These are phyloP conservation scores for Hymenoscyphus fraxineus DNA, from an alignment of 2,329 filamentous ascomycete species.

Conservation along the genomic window DNA sequence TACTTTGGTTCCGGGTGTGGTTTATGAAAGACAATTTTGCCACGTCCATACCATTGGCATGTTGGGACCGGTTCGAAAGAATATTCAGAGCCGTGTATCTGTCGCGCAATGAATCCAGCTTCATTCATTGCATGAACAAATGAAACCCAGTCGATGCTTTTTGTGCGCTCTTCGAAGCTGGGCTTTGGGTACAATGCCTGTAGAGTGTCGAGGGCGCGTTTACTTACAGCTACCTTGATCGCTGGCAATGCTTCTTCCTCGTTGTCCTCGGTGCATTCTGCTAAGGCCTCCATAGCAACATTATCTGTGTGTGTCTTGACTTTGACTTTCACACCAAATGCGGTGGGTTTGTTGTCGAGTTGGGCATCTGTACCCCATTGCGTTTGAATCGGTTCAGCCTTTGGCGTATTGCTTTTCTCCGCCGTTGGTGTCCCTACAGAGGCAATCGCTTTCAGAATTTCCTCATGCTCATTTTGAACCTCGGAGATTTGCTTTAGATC, in stretches of 20 bases:
- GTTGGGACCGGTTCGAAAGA: neutral
- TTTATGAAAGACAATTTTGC: constrained; percentile 2
- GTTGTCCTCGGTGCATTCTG: neutral
- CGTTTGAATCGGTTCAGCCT: neutral
- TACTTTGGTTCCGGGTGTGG: constrained; percentile 2
- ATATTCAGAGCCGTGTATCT: neutral
- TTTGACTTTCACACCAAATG: neutral
- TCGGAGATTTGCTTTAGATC: neutral
- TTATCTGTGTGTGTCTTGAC: constrained; percentile 5
- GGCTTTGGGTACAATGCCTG: neutral
- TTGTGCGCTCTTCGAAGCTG: neutral
- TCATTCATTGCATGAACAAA: neutral
- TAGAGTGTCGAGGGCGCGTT: neutral
- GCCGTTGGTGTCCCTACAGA: neutral
- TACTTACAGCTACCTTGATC: neutral
- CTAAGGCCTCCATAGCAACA: too few relatives aligned
- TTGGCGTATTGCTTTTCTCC: neutral
- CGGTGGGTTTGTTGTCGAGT: neutral
- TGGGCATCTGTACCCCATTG: constrained; percentile 4
- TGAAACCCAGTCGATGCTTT: neutral
- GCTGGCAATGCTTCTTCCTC: neutral
- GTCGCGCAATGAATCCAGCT: neutral
- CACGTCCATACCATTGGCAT: neutral
- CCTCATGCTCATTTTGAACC: neutral
- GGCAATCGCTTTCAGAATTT: neutral